Percentiles rank a stretch among this genome's conserved stretches.
Evolutionary conservation across 805 yeast genomes (phyloP).

Genomic region (Sungouiella blattae): DNA sequence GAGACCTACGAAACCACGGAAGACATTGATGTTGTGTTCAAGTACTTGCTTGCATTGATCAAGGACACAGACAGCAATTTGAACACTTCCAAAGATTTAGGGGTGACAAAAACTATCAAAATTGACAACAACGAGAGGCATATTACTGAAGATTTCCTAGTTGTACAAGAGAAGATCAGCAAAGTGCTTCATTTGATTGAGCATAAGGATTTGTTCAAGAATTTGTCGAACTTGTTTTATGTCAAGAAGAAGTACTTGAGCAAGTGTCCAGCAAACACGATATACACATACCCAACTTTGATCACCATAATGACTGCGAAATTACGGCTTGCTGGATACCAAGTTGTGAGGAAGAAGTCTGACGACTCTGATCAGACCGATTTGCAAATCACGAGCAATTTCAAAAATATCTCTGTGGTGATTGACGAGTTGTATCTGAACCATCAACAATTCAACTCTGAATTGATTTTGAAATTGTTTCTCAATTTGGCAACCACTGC

Average conservation of each 20-base stretch:
- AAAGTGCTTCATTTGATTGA: constrained; percentile 65
- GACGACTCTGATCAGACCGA: constrained; percentile 20
- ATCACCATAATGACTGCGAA: constrained; percentile 59
- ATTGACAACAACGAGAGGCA: constrained; percentile 25
- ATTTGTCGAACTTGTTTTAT: constrained; percentile 30
- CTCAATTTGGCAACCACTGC: constrained; percentile 71
- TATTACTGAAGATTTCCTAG: constrained; percentile 35
- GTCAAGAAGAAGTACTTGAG: constrained; percentile 44
- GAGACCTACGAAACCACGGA: constrained; percentile 29
- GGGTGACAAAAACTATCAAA: constrained; percentile 32
- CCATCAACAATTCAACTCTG: constrained; percentile 30
- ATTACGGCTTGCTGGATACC: constrained; percentile 44
- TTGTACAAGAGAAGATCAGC: constrained; percentile 60
- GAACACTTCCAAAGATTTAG: constrained; percentile 38
- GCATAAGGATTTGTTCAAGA: constrained; percentile 39
- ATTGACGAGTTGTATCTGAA: constrained; percentile 60
- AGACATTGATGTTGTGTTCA: constrained; percentile 59
- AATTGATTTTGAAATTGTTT: constrained; percentile 47
- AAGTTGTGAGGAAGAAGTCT: constrained; percentile 24
- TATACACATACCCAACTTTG: constrained; percentile 73
- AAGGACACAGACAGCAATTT: constrained; percentile 26
- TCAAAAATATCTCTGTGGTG: constrained; percentile 69
- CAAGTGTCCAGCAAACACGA: constrained; percentile 53
- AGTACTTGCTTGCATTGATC: constrained; percentile 54
- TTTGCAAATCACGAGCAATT: constrained; percentile 45